Evolutionary conservation across 1,139 yeast genomes (phyloP), one percentile per base, ranked within the genome.

Genomic region (Saccharomyces pastorianus): DNA sequence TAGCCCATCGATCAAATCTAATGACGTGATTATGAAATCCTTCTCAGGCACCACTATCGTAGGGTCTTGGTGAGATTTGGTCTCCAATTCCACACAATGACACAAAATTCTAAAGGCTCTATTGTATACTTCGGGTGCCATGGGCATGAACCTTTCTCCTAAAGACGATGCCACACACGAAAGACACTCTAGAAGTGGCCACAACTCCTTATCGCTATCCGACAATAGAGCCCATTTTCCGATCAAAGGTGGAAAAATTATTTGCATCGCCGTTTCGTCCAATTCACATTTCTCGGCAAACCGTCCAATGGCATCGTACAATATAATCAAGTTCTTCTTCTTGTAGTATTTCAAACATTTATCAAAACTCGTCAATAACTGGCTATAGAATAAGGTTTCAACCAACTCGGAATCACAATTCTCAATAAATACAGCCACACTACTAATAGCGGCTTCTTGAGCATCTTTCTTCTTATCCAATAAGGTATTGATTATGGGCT

Each of bases 151-250:
- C 29, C 80, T 72, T 58, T 86, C 89, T 25, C 96, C 93, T 57
- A 91, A 73, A 1, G 91, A 81, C 1, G 96, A 91, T 17, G 98
- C 95, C 48, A 93, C 86, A 9, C 91, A 83, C 4, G 97, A 88
- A 80, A 93, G 79, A 71, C 98, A 91, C 69, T 93, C 98, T 58
- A 93, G 74, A 58, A 93, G 76, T 9, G 97, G 96, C 93, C 97
- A 89, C 60, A 93, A 72, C 59, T 84, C 96, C 51, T 81, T 80
- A 69, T 91, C 97, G 53, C 83, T 82, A 67, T 93, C 96, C 25
- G 75, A 73, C 54, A 90, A 72, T 46, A 72, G 66, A 57, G 83
- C 81, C 98, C 98, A 93, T 70, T 87, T 87, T 20, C 72, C 76
- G 56, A 91, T 79, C 55, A 93, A 75, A 27, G 96, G 95, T 4